Base-by-base conservation (phyloP, 2,329 filamentous ascomycete genomes). In the Tolypocladium guangdongense region DNA sequence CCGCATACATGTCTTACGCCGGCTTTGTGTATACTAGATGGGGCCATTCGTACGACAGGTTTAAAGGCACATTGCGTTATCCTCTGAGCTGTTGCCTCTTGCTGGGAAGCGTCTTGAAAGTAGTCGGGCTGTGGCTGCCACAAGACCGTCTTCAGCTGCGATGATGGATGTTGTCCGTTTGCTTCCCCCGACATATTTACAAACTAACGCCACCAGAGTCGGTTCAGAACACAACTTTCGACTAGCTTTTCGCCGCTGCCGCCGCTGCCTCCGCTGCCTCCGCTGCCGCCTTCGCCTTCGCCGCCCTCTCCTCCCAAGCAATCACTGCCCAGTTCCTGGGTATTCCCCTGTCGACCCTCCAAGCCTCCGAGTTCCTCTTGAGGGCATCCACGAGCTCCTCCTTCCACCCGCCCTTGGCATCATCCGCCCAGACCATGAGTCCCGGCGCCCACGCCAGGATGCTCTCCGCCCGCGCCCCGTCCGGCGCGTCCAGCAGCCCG, bases 401-500 rank as follows among this genome's bases (percentile, higher is more conserved):
- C 32, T 57, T 56, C 61, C 62, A 64, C 1, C 56, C 53, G 14
- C 54, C 55, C 27, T 43, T 50, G 16, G 41, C 36, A 1, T 63
- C 60, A 3, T 54, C 39, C 11, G 48, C 37, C 0, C 54, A 49
- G 2, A 56, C 36, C 39, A 56, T 39, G 1, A 55, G 50, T 1
- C 70, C 74, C 36, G 70, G 65, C 1, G 64, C 55, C 76, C 75
- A 80, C 0, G 63, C 60, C 6, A 78, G 54, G 3, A 72, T 57
- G 0, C 67, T 65, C 55, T 80, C 76, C 0, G 73, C 75, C 22
- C 76, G 66, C 0, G 75, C 71, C 0, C 77, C 76, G 37, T 72
- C 69, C 0, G 68, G 65, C 0, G 71, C 62, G n/a, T 72, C 63
- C 2, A 80, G 51, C 4, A 78, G 54, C 0, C 75, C 76, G 3